Evolutionary conservation across 192 early-diverging fungal genomes (phyloP).

Genomic region (Gaertneriomyces semiglobifer): DNA sequence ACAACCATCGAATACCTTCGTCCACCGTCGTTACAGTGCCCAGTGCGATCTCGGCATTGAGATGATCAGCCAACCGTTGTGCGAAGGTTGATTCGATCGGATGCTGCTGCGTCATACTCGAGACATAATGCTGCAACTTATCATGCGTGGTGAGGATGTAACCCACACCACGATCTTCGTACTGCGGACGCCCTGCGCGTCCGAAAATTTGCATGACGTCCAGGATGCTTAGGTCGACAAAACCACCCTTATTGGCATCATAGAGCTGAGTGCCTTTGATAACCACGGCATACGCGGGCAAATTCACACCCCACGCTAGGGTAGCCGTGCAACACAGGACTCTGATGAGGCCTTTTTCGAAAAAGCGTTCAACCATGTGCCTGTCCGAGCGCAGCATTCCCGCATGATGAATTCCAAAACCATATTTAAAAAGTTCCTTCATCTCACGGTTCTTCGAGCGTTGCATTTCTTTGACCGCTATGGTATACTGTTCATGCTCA

Average conservation of each 20-base stretch:
- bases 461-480: slow-evolving; percentile 59
- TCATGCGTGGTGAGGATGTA: slow-evolving; percentile 94
- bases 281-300: slow-evolving; percentile 96
- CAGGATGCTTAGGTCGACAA: slow-evolving; percentile 91
- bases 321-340: slow-evolving; percentile 97
- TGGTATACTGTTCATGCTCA: slow-evolving; percentile 47
- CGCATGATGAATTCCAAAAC: slow-evolving; percentile 95
- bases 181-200: slow-evolving; percentile 86
- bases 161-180: slow-evolving; percentile 89
- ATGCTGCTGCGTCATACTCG: slow-evolving; percentile 90
- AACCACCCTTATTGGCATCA: slow-evolving; percentile 86
- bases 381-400: slow-evolving; percentile 91
- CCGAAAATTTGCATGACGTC: slow-evolving; percentile 99
- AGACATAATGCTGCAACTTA: slow-evolving; percentile 88
- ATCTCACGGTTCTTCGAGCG: slow-evolving; percentile 81
- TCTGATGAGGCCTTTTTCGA: slow-evolving; percentile 77
- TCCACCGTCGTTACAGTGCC: slow-evolving; percentile 94
- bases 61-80: slow-evolving; percentile 80
- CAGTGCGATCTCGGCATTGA: slow-evolving; percentile 95
- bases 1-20: slow-evolving; percentile 94
- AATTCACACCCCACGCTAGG: slow-evolving; percentile 96
- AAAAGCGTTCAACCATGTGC: slow-evolving; percentile 79
- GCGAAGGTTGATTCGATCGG: slow-evolving; percentile 96
- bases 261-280: slow-evolving; percentile 99
- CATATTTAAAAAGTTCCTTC: slow-evolving; percentile 74